Percentiles rank a stretch among this genome's conserved stretches.
Conservation (phyloP, 2,329 filamentous ascomycete genomes). For the Paramyrothecium sp. region DNA sequence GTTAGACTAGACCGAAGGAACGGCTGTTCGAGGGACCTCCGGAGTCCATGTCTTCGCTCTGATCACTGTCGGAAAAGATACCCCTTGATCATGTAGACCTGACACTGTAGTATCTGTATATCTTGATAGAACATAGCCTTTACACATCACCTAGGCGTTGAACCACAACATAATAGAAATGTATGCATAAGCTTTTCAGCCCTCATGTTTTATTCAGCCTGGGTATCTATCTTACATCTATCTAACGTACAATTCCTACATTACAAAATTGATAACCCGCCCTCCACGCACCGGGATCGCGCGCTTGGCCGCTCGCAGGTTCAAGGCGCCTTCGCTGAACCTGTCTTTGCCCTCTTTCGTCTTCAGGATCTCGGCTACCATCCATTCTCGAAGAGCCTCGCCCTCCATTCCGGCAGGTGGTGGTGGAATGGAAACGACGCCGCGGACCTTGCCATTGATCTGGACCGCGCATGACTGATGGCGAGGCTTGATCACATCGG, state of each 20-base stretch:
- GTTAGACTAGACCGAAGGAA: slow-evolving; percentile 9
- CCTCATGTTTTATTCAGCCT: not conserved
- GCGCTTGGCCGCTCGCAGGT: slow-evolving; percentile 55
- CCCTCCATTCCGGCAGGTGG: slow-evolving; percentile 39
- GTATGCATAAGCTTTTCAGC: too few relatives aligned
- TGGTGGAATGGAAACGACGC: slow-evolving; percentile 62
- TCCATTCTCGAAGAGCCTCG: slow-evolving; percentile 54
- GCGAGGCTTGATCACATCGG: slow-evolving; percentile 47
- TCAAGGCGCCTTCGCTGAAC: slow-evolving; percentile 44
- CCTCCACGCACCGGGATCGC: slow-evolving; percentile 67
- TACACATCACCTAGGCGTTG: too few relatives aligned
- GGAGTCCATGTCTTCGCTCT: too few relatives aligned
- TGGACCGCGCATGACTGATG: slow-evolving; percentile 65
- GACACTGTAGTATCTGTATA: too few relatives aligned
- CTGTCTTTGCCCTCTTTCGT: slow-evolving; percentile 59
- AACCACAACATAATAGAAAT: too few relatives aligned
- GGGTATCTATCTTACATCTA: slow-evolving; percentile 4
- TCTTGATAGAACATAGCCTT: too few relatives aligned
- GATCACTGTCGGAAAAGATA: too few relatives aligned
- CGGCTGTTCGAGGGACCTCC: too few relatives aligned
- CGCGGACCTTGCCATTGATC: slow-evolving; percentile 75
- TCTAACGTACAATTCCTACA: slow-evolving; percentile 27
- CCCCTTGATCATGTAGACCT: too few relatives aligned
- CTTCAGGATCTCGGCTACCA: slow-evolving; percentile 59
- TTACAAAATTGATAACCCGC: slow-evolving; percentile 73